Base-by-base conservation (phyloP, 73 alveolate species). In the Paraurostyla sp. region DNA sequence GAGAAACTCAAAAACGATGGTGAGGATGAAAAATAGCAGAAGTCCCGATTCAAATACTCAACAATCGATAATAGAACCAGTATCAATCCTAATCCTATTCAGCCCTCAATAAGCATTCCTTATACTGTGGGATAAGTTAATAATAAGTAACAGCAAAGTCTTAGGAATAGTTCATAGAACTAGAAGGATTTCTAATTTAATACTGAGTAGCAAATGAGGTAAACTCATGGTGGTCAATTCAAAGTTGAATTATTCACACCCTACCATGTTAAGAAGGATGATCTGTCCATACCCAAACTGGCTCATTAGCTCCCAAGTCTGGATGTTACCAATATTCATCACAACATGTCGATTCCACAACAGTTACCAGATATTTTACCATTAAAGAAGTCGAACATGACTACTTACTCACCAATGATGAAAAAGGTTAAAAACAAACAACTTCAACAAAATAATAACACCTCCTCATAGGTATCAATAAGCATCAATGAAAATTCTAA, bases 331-430 rank as follows among this genome's bases (percentile, higher is more conserved):
- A 18, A 9, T 3, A 4, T 65, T 20, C 60, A 65, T 32, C 35
- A 65, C 11, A 30, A 30, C 7, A 65, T 65, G 13, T 32, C 41
- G 7, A 30, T 35, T 2, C 56, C 59, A 35, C 9, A 3, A 2
- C 35, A 65, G 35, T 35, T 65, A 35, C 82, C 82, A 18, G 82
- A 65, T 6, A 65, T 65, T 65, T 15, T 65, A 1, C 82, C 82
- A 11, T 38, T 40, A 20, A 65, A 65, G 41, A 65, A 65, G 46
- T 65, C 56, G 16, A 65, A 65, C 41, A 13, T 38, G 7, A 65
- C 82, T 38, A 65, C 60, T 20, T 65, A 65, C 58, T 65, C 82
- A 13, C 82, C 82, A 65, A 38, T 65, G 16, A 38, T 65, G 33
- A 65, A 58, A 38, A 65, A 65, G 25, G 7, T 4, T 18, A 60